Evolutionary conservation across 306 rosid genomes (phyloP).

Genomic region (Vigna hirtella): DNA sequence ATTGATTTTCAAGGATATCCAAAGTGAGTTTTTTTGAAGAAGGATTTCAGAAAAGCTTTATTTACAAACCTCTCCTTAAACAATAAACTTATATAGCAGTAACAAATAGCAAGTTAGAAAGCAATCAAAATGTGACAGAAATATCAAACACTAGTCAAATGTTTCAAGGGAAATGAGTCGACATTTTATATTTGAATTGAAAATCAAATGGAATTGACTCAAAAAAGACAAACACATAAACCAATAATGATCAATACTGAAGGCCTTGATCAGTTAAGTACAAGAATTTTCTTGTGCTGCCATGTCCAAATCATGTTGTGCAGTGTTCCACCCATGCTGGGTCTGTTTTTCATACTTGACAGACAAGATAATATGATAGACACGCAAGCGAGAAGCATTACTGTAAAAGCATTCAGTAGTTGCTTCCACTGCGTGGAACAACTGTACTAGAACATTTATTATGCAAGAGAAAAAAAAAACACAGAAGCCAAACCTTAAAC

Average conservation of each 20-base stretch:
- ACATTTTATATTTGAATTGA: neutral
- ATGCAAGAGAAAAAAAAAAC: constrained; percentile 2
- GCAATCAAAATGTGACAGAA: neutral
- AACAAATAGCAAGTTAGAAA: neutral
- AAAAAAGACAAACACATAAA: neutral
- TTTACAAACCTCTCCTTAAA: neutral
- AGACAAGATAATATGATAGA: neutral
- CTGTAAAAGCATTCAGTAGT: constrained; percentile 16
- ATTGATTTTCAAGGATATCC: neutral
- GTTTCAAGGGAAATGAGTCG: neutral
- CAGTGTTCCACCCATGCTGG: neutral
- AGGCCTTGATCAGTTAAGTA: neutral
- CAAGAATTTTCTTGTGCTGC: neutral
- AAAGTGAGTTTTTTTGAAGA: neutral
- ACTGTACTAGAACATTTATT: neutral
- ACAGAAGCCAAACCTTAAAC: constrained; percentile 68
- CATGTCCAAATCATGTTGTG: neutral
- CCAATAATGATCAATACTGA: neutral
- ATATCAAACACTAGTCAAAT: neutral
- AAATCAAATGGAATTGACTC: neutral
- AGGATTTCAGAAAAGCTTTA: neutral
- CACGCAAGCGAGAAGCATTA: constrained; percentile 9
- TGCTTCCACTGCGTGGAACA: constrained; percentile 26
- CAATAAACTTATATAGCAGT: neutral
- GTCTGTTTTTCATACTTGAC: neutral